Percentiles rank a stretch among this genome's conserved stretches.
Evolutionary conservation across 2,329 filamentous ascomycete genomes (phyloP).

Genomic region (Pseudocercospora ulei): DNA sequence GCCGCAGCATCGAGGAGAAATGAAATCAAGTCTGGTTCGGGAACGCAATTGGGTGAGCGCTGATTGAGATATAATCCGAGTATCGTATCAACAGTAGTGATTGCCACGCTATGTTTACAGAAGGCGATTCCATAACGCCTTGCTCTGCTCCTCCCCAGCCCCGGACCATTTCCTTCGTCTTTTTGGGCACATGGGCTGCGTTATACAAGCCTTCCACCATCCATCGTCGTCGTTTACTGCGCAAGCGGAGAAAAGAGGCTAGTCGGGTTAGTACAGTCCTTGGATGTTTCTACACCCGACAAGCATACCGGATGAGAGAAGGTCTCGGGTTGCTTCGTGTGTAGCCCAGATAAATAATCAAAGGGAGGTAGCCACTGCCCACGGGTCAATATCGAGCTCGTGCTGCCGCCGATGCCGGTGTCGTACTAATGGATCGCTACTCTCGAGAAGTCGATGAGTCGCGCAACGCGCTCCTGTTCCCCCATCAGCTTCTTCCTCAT

Average conservation of each 20-base stretch:
- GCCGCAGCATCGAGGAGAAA: too few relatives aligned
- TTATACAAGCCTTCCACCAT: conserved; percentile 16
- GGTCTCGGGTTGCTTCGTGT: conserved; percentile 88
- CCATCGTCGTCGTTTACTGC: conserved; percentile 23
- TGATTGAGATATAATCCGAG: neutral
- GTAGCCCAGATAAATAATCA: conserved; percentile 96
- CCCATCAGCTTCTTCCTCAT: conserved; percentile 25
- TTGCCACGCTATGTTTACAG: conserved; percentile 1
- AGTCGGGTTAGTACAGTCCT: conserved; percentile 17
- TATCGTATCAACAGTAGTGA: conserved; percentile 1
- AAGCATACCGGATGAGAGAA: conserved; percentile 56
- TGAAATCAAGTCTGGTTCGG: too few relatives aligned
- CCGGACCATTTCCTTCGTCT: neutral
- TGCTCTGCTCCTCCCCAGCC: neutral
- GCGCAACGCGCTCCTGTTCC: conserved; percentile 84
- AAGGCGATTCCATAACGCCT: conserved; percentile 4
- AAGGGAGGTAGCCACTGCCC: conserved; percentile 77
- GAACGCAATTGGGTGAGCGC: too few relatives aligned
- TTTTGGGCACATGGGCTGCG: conserved; percentile 14
- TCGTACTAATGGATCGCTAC: conserved; percentile 91
- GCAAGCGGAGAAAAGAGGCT: conserved; percentile 31
- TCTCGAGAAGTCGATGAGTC: conserved; percentile 88
- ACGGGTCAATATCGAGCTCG: conserved; percentile 15
- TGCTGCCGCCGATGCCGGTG: neutral
- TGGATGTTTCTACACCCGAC: too few relatives aligned